A percentile compares a stretch with the other conserved stretches of the same genome.
Conservation (phyloP, 2,329 filamentous ascomycete genomes). For the Cercospora nicotianae region DNA sequence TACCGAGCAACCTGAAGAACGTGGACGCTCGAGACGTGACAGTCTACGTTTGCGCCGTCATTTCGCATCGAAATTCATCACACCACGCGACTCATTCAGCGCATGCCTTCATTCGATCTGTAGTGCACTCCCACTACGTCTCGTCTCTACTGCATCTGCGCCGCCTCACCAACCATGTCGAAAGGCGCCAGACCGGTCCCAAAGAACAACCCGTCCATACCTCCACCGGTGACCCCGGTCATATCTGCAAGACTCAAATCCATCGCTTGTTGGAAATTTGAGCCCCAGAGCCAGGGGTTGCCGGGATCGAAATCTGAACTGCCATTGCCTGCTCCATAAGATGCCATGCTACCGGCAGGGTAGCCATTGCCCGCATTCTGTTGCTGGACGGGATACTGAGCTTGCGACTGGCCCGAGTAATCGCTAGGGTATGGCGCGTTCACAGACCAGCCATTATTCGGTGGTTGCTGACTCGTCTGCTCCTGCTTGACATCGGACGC, state of each 20-base stretch:
- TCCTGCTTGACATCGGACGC: constrained; percentile 22
- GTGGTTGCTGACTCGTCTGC: constrained; percentile 10
- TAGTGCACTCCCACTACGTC: background rate
- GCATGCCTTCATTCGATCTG: background rate
- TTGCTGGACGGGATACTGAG: constrained; percentile 16
- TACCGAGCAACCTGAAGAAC: background rate
- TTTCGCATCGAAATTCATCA: background rate
- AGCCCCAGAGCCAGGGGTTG: constrained; percentile 36
- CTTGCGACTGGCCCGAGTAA: constrained; percentile 27
- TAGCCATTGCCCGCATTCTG: constrained; percentile 7
- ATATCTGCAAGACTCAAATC: constrained; percentile 39
- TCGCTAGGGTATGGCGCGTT: constrained; percentile 26
- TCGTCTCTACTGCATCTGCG: background rate
- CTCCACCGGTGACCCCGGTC: constrained; percentile 34
- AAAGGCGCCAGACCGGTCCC: constrained; percentile 35
- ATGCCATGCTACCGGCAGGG: constrained; percentile 6
- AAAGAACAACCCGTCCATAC: constrained; percentile 37
- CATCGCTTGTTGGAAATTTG: constrained; percentile 41
- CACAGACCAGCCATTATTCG: constrained; percentile 30
- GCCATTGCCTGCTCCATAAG: background rate
- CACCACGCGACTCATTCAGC: too few relatives aligned
- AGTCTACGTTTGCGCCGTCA: background rate
- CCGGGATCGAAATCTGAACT: constrained; percentile 15
- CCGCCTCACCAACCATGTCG: background rate
- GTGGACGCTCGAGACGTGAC: background rate